Base-by-base conservation (phyloP, 2,329 filamentous ascomycete genomes). In the Colletotrichum godetiae region DNA sequence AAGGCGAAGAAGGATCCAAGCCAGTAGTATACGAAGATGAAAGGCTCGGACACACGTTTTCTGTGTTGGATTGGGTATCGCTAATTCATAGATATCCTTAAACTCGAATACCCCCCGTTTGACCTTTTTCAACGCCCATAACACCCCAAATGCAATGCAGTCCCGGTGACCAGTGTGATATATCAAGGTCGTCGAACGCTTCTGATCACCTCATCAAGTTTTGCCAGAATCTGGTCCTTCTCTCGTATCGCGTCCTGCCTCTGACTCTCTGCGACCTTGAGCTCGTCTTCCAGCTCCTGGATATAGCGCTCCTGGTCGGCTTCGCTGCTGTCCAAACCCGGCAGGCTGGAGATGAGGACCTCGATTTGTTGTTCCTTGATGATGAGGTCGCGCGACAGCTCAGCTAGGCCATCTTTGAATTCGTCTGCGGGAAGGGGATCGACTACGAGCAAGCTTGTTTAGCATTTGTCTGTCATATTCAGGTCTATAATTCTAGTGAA, bases 321-420 rank as follows among this genome's bases (percentile, higher is more conserved):
- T 80, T 96, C 93, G 78, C 92, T 96, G 75, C 92, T 94, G 57
- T 94, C 92, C 27, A 97, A 85, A 0, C 94, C 94, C 0, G 94
- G 94, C 2, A 97, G 86, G 27, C 88, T 90, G 19, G 91, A 92
- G 71, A 96, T 93, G 60, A 97, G 84, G 57, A 90, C 87, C 81
- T 97, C 94, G 74, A 97, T 95, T 84, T 96, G 93, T 83, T 95
- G 93, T 78, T 95, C 92, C 79, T 95, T 95, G 71, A 93, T 81
- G 71, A 96, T 92, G 31, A 97, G 86, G 80, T 96, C 94, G 74
- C 90, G 89, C 49, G 93, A 93, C 66, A 97, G 86, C 81, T 96
- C 94, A 73, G 91, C 86, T 79, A 95, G 89, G 59, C 92, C 90
- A 3, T 89, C 88, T 68, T 89, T 87, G 82, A 94, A 94, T 63